These are phyloP conservation scores for Hericium coralloides DNA, from an alignment of 768 basidiomycete species.

Conservation along the genomic window DNA sequence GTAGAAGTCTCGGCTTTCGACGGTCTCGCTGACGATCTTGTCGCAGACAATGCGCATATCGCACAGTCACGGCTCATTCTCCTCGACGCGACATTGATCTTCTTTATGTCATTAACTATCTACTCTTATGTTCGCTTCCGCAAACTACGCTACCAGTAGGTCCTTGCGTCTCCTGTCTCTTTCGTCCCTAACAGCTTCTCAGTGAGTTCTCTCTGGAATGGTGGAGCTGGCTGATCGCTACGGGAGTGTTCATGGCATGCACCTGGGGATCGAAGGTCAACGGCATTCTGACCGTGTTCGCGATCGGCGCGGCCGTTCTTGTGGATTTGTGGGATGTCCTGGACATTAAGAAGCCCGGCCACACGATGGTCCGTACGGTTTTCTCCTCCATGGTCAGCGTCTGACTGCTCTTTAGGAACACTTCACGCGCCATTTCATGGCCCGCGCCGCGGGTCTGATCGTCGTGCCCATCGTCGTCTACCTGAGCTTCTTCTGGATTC, in stretches of 20 bases:
- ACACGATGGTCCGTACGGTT: slow-evolving; percentile 51
- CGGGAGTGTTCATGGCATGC: slow-evolving; percentile 91
- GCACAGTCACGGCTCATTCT: slow-evolving; percentile 95
- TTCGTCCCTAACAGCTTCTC: slow-evolving; percentile 6
- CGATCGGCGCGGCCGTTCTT: slow-evolving; percentile 84
- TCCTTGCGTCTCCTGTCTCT: slow-evolving; percentile 4
- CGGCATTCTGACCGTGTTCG: slow-evolving; percentile 82
- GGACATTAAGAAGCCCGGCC: slow-evolving; percentile 71
- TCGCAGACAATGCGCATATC: slow-evolving; percentile 87
- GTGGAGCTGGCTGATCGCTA: slow-evolving; percentile 92
- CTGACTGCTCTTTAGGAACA: slow-evolving; percentile 39
- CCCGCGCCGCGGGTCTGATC: slow-evolving; percentile 80
- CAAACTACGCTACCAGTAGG: slow-evolving; percentile 83
- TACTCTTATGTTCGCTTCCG: slow-evolving; percentile 92
- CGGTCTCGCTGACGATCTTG: not conserved
- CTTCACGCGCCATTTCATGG: slow-evolving; percentile 83
- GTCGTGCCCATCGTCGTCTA: slow-evolving; percentile 85
- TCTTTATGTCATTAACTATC: slow-evolving; percentile 93
- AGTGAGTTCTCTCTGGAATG: slow-evolving; percentile 86
- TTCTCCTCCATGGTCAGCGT: not conserved
- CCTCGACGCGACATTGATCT: slow-evolving; percentile 86
- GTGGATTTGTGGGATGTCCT: slow-evolving; percentile 94
- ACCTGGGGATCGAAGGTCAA: slow-evolving; percentile 98
- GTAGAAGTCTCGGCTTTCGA: slow-evolving; percentile 5
- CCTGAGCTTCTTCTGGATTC: slow-evolving; percentile 91